Base-by-base conservation (phyloP, 108 stramenopile species). In the Cyclostephanos invisitatus region DNA sequence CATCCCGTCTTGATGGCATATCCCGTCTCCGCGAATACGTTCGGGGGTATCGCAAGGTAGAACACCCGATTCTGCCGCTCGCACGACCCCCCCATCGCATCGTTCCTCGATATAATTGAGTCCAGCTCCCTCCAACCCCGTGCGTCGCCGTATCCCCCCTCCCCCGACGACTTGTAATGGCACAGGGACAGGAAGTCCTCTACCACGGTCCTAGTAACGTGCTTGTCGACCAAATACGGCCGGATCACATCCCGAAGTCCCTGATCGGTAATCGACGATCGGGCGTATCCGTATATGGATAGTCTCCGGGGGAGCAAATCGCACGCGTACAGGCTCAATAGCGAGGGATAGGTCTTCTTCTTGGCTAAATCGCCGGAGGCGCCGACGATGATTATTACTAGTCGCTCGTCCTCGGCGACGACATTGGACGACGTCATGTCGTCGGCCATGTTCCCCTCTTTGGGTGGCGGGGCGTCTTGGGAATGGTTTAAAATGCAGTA, bases 21-120 rank as follows among this genome's bases (percentile, higher is more conserved):
- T 5, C 87, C 95, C 14, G 95, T 91, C 22, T 91, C 88, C 7
- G 86, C 90, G 84, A 98, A 99, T 5, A 97, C 96, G 65, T 88
- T 92, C 22, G 98, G 97, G 29, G 98, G 98, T 59, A 99, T 95
- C 28, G 98, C 98, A 72, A 99, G 94, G 71, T 99, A 99, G 80
- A 96, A 98, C 25, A 97, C 54, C 15, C 96, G 83, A 64, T 93
- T 94, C 67, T 40, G 65, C 35, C 67, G 69, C 2, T 42, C n/a
- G n/a, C n/a, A n/a, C n/a, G n/a, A 32, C 0, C 59, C 36, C 37
- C 84, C 78, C 21, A n/a, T n/a, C 72, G 77, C 14, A n/a, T 46
- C 14, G 1, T 53, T 29, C 12, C 27, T 62, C 24, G 87, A 53
- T n/a, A n/a, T n/a, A 38, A 73, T 50, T 4, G 64, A 56, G 64